A percentile compares a stretch with the other conserved stretches of the same genome.
Conservation (phyloP, 768 basidiomycete species). For the Cubamyces lactineus region DNA sequence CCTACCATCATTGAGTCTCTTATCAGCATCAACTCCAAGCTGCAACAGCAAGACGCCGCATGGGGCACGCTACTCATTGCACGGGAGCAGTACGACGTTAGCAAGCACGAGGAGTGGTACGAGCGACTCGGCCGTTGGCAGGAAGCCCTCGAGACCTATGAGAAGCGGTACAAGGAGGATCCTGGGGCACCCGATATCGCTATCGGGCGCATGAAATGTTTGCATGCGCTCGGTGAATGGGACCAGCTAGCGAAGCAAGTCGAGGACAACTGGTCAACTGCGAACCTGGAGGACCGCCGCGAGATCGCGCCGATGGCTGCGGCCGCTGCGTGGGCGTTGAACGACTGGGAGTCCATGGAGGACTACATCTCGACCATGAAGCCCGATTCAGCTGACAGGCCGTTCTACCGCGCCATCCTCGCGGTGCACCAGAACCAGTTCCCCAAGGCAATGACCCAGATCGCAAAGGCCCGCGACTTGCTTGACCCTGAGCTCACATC, state of each 20-base stretch:
- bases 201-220: conserved; percentile 91
- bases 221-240: conserved; percentile 99
- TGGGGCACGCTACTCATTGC: conserved; percentile 95
- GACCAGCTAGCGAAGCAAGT: conserved; percentile 86
- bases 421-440: conserved; percentile 97
- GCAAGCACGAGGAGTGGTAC: conserved; percentile 97
- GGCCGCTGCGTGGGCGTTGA: conserved; percentile 94
- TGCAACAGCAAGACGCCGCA: conserved; percentile 97
- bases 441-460: conserved; percentile 84
- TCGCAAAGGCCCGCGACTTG: conserved; percentile 90
- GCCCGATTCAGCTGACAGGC: conserved; percentile 87
- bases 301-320: conserved; percentile 97
- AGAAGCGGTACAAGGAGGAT: conserved; percentile 75
- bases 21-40: conserved; percentile 93
- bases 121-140: conserved; percentile 96
- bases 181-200: conserved; percentile 76
- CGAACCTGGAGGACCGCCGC: conserved; percentile 79
- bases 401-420: conserved; percentile 95
- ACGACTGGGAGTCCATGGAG: conserved; percentile 99
- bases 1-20: conserved; percentile 91
- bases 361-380: conserved; percentile 95
- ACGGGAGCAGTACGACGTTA: conserved; percentile 85
- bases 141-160: conserved; percentile 86
- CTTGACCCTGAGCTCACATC: conserved; percentile 90
- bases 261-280: conserved; percentile 84